Conservation (phyloP, 108 stramenopile species). For the Conticribra weissflogii region DNA sequence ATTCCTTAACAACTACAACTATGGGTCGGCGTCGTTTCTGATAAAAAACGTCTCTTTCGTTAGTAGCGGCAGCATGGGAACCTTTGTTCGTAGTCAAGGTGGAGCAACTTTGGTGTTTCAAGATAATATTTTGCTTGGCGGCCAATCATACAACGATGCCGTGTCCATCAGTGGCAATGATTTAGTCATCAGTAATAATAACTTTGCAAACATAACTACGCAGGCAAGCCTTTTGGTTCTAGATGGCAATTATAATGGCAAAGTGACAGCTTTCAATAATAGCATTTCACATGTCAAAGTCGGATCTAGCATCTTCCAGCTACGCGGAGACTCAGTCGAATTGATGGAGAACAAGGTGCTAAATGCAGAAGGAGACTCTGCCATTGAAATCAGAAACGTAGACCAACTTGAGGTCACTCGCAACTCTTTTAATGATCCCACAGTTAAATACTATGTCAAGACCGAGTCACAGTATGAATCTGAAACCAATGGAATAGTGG, state of each 20-base stretch:
- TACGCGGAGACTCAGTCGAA: not conserved
- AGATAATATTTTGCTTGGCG: not conserved
- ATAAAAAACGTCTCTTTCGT: constrained; percentile 1
- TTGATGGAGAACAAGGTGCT: not conserved
- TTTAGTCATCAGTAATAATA: not conserved
- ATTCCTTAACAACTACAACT: not conserved
- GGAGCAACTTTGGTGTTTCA: not conserved
- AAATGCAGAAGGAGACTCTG: not conserved
- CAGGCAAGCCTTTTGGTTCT: not conserved
- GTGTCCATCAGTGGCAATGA: not conserved
- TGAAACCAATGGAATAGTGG: not conserved
- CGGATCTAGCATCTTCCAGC: not conserved
- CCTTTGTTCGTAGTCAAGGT: not conserved
- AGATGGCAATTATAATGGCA: not conserved
- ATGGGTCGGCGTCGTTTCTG: not conserved
- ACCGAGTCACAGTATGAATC: not conserved
- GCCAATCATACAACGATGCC: not conserved
- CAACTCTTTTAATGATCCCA: constrained; percentile 7
- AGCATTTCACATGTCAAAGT: not conserved
- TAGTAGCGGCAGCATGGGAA: not conserved
- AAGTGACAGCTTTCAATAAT: constrained; percentile 1
- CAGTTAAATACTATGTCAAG: constrained; percentile 6
- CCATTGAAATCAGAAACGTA: not conserved
- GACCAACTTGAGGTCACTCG: constrained; percentile 1
- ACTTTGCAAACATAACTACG: not conserved